phyloP scores from a whole-genome alignment of 352 stramenopile species.

The Pythium aquatile region DNA sequence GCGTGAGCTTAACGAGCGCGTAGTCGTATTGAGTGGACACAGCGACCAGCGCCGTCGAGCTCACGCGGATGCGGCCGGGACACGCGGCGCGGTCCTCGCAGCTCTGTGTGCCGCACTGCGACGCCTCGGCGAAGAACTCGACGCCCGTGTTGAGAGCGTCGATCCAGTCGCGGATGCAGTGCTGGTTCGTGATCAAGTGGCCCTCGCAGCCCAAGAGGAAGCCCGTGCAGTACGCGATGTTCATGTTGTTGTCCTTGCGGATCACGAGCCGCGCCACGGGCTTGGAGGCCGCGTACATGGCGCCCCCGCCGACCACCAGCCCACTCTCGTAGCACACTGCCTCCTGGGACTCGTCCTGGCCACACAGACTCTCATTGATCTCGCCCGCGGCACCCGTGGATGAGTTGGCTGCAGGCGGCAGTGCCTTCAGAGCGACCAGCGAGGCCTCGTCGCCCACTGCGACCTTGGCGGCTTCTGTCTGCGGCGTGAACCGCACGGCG shows the following conservation, averaged over 20 bases:
- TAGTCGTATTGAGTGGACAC: constrained; percentile 46
- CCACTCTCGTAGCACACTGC: constrained; percentile 50
- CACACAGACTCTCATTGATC: constrained; percentile 67
- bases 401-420: neutral
- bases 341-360: constrained; percentile 62
- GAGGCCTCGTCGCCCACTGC: constrained; percentile 16
- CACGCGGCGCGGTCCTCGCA: constrained; percentile 46
- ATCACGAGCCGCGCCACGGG: constrained; percentile 65
- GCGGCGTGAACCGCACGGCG: constrained; percentile 42
- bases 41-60: constrained; percentile 36
- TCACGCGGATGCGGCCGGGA: constrained; percentile 36
- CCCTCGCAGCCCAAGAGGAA: constrained; percentile 73
- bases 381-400: constrained; percentile 9
- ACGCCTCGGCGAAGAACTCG: constrained; percentile 66
- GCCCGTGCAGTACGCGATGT: constrained; percentile 66
- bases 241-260: constrained; percentile 56
- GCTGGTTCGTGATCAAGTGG: constrained; percentile 78
- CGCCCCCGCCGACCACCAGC: constrained; percentile 22
- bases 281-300: constrained; percentile 47
- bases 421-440: constrained; percentile 10
- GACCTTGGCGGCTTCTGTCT: constrained; percentile 31
- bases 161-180: constrained; percentile 61
- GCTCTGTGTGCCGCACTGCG: constrained; percentile 31
- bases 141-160: constrained; percentile 67
- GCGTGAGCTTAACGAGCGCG: constrained; percentile 38